Evolutionary conservation across 331 rosid genomes (phyloP).

Genomic region (Pyracantha coccinea): DNA sequence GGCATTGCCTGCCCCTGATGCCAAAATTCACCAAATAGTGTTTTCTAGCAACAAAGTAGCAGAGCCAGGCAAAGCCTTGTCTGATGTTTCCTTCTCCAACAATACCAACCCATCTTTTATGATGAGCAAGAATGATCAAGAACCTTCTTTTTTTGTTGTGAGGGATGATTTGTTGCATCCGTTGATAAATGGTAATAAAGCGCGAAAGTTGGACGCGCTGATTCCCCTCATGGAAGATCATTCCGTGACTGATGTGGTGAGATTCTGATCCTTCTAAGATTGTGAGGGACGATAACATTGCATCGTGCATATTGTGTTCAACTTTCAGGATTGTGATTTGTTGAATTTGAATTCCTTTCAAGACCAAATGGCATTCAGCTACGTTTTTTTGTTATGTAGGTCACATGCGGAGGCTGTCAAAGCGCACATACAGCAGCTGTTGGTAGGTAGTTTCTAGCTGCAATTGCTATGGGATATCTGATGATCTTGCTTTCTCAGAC

Average conservation of each 20-base stretch:
- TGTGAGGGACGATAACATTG: neutral
- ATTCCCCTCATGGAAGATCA: constrained; percentile 59
- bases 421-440: constrained; percentile 91
- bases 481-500: neutral
- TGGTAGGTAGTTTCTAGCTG: constrained; percentile 44
- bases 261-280: constrained; percentile 5
- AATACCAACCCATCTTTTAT: constrained; percentile 24
- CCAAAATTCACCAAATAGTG: constrained; percentile 50
- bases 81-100: constrained; percentile 18
- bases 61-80: constrained; percentile 13
- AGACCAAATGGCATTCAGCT: constrained; percentile 23
- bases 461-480: neutral
- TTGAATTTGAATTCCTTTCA: constrained; percentile 16
- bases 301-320: neutral
- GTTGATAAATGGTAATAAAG: constrained; percentile 75
- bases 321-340: neutral
- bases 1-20: constrained; percentile 52
- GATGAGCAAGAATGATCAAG: constrained; percentile 15
- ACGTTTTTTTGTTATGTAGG: constrained; percentile 35
- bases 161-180: constrained; percentile 98
- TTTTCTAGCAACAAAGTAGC: constrained; percentile 9
- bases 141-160: constrained; percentile 40
- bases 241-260: constrained; percentile 77
- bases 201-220: constrained; percentile 73
- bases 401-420: constrained; percentile 98